Base-by-base conservation (phyloP, 306 rosid genomes). In the Dryas alaskensis region DNA sequence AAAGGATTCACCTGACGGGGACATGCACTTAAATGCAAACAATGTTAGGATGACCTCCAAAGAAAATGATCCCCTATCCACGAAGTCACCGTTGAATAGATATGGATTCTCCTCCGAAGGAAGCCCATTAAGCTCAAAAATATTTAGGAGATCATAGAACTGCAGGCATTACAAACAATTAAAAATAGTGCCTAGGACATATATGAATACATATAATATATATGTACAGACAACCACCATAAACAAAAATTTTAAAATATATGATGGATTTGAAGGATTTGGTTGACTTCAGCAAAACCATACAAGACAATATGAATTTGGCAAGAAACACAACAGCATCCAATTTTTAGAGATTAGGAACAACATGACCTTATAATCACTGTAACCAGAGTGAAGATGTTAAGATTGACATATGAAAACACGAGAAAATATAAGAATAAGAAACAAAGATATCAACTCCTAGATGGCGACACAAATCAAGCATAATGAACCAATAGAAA, bases 31-130 rank as follows among this genome's bases (percentile, higher is more conserved):
- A 76, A 95, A 87, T 54, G 98, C 99, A 86, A 95, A 92, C 87
- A 95, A 83, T 65, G 99, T 88, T 70, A 95, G 97, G 78, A 95
- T 95, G 78, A 95, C 92, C 86, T 95, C 99, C 89, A 95, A 64
- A 13, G 99, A 95, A 80, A 95, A 95, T 12, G 99, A 95, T 78
- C 99, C 99, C 82, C 99, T 86, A 74, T 95, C 99, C 80, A 95
- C 99, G 82, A 95, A 95, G 86, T 95, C 99, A 60, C 99, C 99
- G 66, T 95, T 95, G 71, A 95, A 95, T 43, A 95, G 92, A 79
- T 92, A 95, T 1, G 99, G 99, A 87, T 95, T 95, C 79, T 95
- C 98, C n/a, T 95, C 98, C 22, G 99, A 95, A 40, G 99, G 99
- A 84, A 95, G 96, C 75, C 99, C 99, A 67, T 95, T 95, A 59